phyloP scores from a whole-genome alignment of 2,329 filamentous ascomycete genomes.

The Arthrobotrys conoides region DNA sequence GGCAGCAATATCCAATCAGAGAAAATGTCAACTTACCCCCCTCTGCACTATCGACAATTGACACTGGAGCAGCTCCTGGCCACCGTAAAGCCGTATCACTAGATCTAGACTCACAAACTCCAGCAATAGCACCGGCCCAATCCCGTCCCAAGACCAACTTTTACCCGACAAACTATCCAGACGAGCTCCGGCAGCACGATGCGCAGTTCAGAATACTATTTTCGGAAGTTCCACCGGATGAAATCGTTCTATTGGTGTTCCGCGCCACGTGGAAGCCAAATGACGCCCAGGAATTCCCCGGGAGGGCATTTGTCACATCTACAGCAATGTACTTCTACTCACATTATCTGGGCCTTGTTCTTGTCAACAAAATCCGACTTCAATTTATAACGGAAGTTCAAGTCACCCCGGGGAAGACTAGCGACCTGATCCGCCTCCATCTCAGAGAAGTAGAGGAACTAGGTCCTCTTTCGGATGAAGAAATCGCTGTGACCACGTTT shows the following conservation, averaged over 20 bases:
- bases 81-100: constrained; percentile 74
- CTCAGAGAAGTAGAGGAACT: constrained; percentile 61
- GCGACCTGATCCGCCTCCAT: constrained; percentile 92
- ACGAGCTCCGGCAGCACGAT: constrained; percentile 86
- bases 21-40: constrained; percentile 61
- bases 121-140: constrained; percentile 1
- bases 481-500: constrained; percentile 92
- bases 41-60: constrained; percentile 64
- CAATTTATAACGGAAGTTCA: constrained; percentile 88
- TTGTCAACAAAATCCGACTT: constrained; percentile 83
- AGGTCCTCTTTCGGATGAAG: constrained; percentile 75
- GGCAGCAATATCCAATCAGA: constrained; percentile 28
- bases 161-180: constrained; percentile 83
- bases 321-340: constrained; percentile 96
- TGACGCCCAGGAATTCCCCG: constrained; percentile 82
- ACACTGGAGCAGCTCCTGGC: constrained; percentile 59
- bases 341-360: constrained; percentile 89
- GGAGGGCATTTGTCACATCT: constrained; percentile 88
- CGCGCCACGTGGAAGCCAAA: constrained; percentile 88
- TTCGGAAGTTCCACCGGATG: constrained; percentile 77
- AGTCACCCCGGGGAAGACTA: constrained; percentile 88
- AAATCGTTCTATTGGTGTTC: constrained; percentile 81
- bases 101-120: constrained; percentile 68
- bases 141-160: constrained; percentile 7
- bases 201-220: constrained; percentile 94